Percentiles rank a stretch among this genome's conserved stretches.
Conservation (phyloP, 2,329 filamentous ascomycete species). For the Diaporthe nobilis region DNA sequence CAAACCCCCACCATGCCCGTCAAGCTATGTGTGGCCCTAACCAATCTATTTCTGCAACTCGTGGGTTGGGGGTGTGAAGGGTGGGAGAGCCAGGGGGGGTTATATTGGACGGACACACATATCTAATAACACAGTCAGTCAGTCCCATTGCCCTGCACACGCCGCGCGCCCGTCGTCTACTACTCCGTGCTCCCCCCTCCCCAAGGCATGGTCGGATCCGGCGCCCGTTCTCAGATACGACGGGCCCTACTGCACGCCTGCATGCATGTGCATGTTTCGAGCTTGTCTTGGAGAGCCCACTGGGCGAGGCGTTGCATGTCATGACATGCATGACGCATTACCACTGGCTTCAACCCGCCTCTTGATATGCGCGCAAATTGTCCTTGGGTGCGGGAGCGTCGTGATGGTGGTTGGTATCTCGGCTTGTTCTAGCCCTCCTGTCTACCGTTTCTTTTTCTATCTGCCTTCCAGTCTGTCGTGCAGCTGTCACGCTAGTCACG, state of each 20-base stretch:
- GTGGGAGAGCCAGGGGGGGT: background rate
- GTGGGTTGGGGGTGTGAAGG: background rate
- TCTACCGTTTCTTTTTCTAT: background rate
- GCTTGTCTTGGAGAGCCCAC: constrained; percentile 21
- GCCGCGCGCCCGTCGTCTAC: background rate
- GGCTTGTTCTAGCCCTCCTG: background rate
- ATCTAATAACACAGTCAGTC: background rate
- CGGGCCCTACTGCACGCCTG: constrained; percentile 38
- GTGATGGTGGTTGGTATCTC: background rate
- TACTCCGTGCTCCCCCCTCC: background rate
- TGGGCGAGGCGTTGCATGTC: constrained; percentile 26
- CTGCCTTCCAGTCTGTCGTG: constrained; percentile 4
- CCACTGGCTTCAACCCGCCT: constrained; percentile 2
- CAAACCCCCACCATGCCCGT: constrained; percentile 16
- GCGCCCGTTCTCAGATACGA: constrained; percentile 33
- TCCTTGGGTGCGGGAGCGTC: background rate
- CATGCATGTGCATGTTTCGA: constrained; percentile 32
- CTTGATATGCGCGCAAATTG: background rate
- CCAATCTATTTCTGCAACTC: constrained; percentile 18
- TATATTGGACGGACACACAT: background rate
- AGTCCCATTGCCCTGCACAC: background rate
- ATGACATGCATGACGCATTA: constrained; percentile 33
- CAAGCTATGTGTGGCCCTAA: background rate
- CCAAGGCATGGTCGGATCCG: constrained; percentile 10
- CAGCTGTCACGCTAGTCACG: constrained; percentile 20